A percentile compares a stretch with the other conserved stretches of the same genome.
Evolutionary conservation across 768 basidiomycete species (phyloP).

Genomic region (Xerocomus potaroensis): DNA sequence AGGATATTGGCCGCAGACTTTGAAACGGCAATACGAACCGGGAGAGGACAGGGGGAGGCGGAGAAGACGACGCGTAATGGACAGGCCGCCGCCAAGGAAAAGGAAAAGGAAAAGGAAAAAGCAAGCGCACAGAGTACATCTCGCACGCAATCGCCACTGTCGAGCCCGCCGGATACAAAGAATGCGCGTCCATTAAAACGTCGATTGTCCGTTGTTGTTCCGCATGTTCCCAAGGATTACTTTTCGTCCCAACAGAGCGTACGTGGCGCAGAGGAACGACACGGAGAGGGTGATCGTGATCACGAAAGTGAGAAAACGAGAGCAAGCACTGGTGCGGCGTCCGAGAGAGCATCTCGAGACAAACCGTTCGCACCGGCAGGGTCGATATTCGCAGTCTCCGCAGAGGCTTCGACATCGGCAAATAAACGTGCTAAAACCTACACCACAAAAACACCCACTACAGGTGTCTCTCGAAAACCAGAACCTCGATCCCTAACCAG

Average conservation of each 20-base stretch:
- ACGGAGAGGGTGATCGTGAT: background rate
- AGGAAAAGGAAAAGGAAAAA: background rate
- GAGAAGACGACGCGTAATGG: background rate
- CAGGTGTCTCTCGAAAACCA: slow-evolving; percentile 1
- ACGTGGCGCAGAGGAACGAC: background rate
- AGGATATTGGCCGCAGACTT: background rate
- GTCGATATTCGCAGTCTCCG: slow-evolving; percentile 20
- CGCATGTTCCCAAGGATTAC: slow-evolving; percentile 23
- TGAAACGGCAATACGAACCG: background rate
- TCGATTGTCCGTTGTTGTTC: slow-evolving; percentile 27
- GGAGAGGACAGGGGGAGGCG: background rate
- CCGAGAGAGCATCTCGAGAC: background rate
- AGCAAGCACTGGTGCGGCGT: background rate
- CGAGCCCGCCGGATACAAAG: slow-evolving; percentile 4
- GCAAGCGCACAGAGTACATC: background rate
- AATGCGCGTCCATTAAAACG: slow-evolving; percentile 14
- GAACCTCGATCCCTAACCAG: background rate
- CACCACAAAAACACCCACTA: slow-evolving; percentile 6
- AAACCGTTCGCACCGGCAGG: slow-evolving; percentile 15
- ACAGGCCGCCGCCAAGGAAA: background rate
- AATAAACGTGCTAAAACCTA: slow-evolving; percentile 18
- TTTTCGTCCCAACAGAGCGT: slow-evolving; percentile 16
- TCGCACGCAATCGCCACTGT: slow-evolving; percentile 6
- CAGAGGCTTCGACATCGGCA: slow-evolving; percentile 20
- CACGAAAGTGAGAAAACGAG: background rate